These are phyloP conservation scores for Candida coquimbonensis DNA, from an alignment of 805 yeast genomes.

Conservation along the genomic window DNA sequence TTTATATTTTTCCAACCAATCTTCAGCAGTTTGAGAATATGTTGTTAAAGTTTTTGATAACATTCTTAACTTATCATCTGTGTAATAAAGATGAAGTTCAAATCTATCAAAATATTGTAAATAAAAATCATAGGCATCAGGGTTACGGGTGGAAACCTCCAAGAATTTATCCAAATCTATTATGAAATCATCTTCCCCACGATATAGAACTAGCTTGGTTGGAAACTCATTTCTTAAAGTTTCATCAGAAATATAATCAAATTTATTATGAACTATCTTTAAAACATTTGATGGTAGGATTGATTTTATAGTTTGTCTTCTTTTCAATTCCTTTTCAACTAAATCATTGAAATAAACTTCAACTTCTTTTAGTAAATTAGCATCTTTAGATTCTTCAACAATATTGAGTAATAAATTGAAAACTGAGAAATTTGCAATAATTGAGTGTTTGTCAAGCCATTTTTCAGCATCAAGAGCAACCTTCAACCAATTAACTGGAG, in stretches of 20 bases:
- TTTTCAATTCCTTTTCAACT: constrained; percentile 35
- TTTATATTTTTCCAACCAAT: constrained; percentile 46
- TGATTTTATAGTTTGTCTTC: constrained; percentile 32
- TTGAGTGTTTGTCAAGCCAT: constrained; percentile 42
- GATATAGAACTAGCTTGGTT: constrained; percentile 39
- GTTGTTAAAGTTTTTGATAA: constrained; percentile 31
- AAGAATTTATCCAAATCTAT: constrained; percentile 28
- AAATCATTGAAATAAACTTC: constrained; percentile 28
- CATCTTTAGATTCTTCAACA: constrained; percentile 33
- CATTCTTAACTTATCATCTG: constrained; percentile 45
- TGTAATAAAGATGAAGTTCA: constrained; percentile 39
- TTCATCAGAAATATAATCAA: constrained; percentile 47
- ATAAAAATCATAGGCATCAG: constrained; percentile 6
- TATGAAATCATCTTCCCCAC: constrained; percentile 26
- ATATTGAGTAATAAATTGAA: constrained; percentile 42
- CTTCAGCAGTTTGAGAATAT: constrained; percentile 38
- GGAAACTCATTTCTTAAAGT: constrained; percentile 46
- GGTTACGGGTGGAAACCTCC: constrained; percentile 7
- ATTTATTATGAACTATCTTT: constrained; percentile 28
- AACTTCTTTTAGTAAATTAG: constrained; percentile 29
- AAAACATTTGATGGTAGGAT: constrained; percentile 19
- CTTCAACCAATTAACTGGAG: constrained; percentile 46
- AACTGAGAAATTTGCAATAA: constrained; percentile 47
- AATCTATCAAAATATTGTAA: constrained; percentile 17
- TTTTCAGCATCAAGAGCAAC: constrained; percentile 40